Evolutionary conservation across 352 stramenopile genomes (phyloP).

Genomic region (Phytophthora capsici): DNA sequence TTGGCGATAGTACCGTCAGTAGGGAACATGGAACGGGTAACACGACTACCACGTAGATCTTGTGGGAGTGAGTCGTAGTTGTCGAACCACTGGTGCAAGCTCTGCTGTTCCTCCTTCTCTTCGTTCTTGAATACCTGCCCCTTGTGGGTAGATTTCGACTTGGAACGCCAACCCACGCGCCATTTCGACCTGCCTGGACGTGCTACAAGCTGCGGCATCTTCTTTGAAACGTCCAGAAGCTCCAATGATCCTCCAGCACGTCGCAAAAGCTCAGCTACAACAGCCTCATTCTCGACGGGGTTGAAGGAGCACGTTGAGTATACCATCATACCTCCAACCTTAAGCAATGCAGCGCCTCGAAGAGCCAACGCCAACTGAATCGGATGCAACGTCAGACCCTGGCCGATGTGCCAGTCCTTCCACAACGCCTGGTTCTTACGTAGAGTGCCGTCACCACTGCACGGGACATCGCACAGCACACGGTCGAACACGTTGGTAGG

Average conservation of each 20-base stretch:
- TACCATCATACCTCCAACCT: slow-evolving; percentile 92
- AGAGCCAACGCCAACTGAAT: slow-evolving; percentile 94
- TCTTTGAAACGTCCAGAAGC: slow-evolving; percentile 85
- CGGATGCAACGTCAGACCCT: slow-evolving; percentile 92
- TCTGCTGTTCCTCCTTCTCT: slow-evolving; percentile 9
- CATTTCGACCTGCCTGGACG: slow-evolving; percentile 65
- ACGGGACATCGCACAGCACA: slow-evolving; percentile 98
- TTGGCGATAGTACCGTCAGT: slow-evolving; percentile 40
- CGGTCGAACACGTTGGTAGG: slow-evolving; percentile 95
- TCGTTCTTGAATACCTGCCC: slow-evolving; percentile 68
- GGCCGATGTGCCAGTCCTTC: slow-evolving; percentile 94
- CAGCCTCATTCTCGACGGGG: slow-evolving; percentile 98
- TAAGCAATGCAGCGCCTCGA: slow-evolving; percentile 90
- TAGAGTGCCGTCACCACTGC: slow-evolving; percentile 97
- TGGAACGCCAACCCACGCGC: slow-evolving; percentile 87
- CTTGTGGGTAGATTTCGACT: slow-evolving; percentile 88
- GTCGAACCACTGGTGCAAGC: slow-evolving; percentile 82
- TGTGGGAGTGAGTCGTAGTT: slow-evolving; percentile 62
- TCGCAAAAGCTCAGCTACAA: slow-evolving; percentile 96
- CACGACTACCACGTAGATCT: slow-evolving; percentile 69
- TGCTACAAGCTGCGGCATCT: slow-evolving; percentile 59
- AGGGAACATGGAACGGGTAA: slow-evolving; percentile 89
- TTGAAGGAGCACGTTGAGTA: slow-evolving; percentile 99
- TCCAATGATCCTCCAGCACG: slow-evolving; percentile 86
- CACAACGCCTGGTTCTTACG: slow-evolving; percentile 97